Base-by-base conservation (phyloP, 1,284 basidiomycete genomes). In the Moesziomyces sp. region DNA sequence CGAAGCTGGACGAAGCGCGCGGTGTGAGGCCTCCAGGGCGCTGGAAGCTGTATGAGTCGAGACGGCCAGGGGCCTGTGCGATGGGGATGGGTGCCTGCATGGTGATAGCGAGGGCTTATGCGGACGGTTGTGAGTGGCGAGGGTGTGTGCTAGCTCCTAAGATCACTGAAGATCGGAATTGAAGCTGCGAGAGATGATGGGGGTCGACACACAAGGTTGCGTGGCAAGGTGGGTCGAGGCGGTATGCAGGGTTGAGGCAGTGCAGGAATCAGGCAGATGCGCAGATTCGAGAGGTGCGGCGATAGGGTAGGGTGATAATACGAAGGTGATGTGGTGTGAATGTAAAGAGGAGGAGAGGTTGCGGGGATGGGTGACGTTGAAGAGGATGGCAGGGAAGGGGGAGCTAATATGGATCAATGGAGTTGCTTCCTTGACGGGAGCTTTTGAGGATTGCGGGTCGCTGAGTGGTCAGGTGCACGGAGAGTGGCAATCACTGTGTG, bases 71-170 rank as follows among this genome's bases (percentile, higher is more conserved):
- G 19, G 52, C 59, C 52, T 59, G 69, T 42, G 61, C 58, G 50
- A 76, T 76, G 23, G 74, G 69, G 30, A 76, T 76, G 13, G 74
- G 74, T 47, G 74, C 67, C 47, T 68, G 74, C 74, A 76, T 76
- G 30, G 45, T 74, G 55, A 55, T 2, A 11, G 54, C 45, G 45
- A 56, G 43, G 30, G 60, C 21, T 16, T 64, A 21, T 46, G 24
- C 9, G 11, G 5, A 21, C 21, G 35, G 35, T 19, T 21, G 19
- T 21, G 19, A 21, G 16, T 19, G 38, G 30, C n/a, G 13, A 18
- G 33, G 24, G 5, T 33, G 21, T 30, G 9, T 35, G 58, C 24
- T 51, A 38, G 23, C 13, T 45, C 42, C 11, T 30, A 23, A 18
- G 40, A 19, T 42, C 35, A 38, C 10, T 13, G 16, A 11, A 16